A percentile compares a stretch with the other conserved stretches of the same genome.
phyloP scores from a whole-genome alignment of 768 basidiomycete species.

The Tricholomella constricta region DNA sequence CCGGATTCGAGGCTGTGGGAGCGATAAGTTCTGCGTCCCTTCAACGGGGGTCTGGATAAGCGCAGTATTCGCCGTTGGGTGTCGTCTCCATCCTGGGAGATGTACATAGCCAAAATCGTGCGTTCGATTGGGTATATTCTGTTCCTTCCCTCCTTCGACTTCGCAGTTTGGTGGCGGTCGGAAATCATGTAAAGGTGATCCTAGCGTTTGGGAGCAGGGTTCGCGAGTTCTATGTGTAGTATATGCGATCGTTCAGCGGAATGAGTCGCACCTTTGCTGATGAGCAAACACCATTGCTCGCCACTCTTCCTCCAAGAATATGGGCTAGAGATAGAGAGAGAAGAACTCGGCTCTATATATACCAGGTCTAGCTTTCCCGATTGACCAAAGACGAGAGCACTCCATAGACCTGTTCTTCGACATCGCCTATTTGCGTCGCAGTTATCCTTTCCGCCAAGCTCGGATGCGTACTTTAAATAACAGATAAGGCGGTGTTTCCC shows the following conservation, averaged over 20 bases:
- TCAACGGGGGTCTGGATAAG: slow-evolving; percentile 4
- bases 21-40: neutral
- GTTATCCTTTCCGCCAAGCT: slow-evolving; percentile 1
- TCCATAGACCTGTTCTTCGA: too few relatives aligned
- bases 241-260: neutral
- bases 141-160: too few relatives aligned
- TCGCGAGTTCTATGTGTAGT: neutral
- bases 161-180: neutral
- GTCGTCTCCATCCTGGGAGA: too few relatives aligned
- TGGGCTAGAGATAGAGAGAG: too few relatives aligned
- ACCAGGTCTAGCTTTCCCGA: too few relatives aligned
- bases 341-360: too few relatives aligned
- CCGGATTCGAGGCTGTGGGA: neutral
- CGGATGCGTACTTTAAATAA: slow-evolving; percentile 4
- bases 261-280: too few relatives aligned
- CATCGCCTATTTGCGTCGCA: neutral
- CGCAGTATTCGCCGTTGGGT: slow-evolving; percentile 12
- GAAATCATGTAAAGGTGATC: neutral
- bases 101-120: too few relatives aligned
- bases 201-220: neutral
- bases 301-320: too few relatives aligned
- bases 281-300: too few relatives aligned
- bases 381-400: too few relatives aligned
- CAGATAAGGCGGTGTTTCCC: neutral
- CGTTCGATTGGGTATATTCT: too few relatives aligned